A percentile compares a stretch with the other conserved stretches of the same genome.
These are phyloP conservation scores for Daldinia decipiens DNA, from an alignment of 495 filamentous ascomycete genomes.

Conservation along the genomic window DNA sequence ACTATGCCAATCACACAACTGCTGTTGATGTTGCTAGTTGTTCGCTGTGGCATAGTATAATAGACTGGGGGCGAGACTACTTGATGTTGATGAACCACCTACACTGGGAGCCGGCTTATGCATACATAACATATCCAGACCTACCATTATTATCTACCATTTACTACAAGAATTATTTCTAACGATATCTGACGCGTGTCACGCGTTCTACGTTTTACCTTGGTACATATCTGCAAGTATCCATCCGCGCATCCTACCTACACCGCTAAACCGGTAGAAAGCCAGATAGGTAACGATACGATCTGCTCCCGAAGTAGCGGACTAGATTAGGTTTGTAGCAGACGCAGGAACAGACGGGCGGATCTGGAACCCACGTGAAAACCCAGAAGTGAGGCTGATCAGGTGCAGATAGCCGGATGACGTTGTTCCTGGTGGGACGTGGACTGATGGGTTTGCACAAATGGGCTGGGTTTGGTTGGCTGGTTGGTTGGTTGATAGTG, in stretches of 20 bases:
- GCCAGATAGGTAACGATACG: not conserved
- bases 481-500: not conserved
- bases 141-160: not conserved
- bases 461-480: not conserved
- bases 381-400: slow-evolving; percentile 25
- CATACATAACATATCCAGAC: not conserved
- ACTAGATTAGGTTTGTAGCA: slow-evolving; percentile 29
- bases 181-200: not conserved
- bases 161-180: not conserved
- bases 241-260: not conserved
- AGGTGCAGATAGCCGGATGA: slow-evolving; percentile 21
- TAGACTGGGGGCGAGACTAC: not conserved
- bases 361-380: slow-evolving; percentile 35
- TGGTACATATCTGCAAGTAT: no score
- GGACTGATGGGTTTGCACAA: slow-evolving; percentile 15
- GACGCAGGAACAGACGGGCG: slow-evolving; percentile 37
- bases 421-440: slow-evolving; percentile 14
- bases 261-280: slow-evolving; percentile 3
- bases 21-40: no score
- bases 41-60: no score
- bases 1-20: no score
- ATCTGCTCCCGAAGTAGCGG: slow-evolving; percentile 22
- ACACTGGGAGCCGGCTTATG: not conserved
- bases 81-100: not conserved
- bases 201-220: not conserved